Base-by-base conservation (phyloP, 257 asterid species). In the Gentiana macrophylla region DNA sequence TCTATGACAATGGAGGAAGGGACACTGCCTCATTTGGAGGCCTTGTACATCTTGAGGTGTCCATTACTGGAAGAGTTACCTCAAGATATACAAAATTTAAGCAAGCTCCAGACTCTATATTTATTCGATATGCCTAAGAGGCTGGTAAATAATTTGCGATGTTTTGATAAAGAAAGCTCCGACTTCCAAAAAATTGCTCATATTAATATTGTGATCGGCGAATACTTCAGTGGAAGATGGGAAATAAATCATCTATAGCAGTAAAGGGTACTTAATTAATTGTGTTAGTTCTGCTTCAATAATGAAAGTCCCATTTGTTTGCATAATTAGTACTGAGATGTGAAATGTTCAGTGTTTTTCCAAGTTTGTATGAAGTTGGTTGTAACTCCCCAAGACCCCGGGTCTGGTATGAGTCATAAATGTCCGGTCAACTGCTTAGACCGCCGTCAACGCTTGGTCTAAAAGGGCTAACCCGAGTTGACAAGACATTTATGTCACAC, bases 11-110 rank as follows among this genome's bases (percentile, higher is more conserved):
- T 72, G 37, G 74, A 56, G 48, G 36, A 61, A 1, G 67, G 48
- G 9, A 35, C 75, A 1, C 46, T 69, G 73, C 73, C 67, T 2
- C 36, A 9, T 50, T 70, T 74, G 11, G 9, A 58, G 9, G 1
- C 0, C 0, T 41, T 74, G 5, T 0, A 0, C 1, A n/a, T 74
- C n/a, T 3, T 3, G 24, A 41, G 5, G 1, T 68, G 72, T 35
- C n/a, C 6, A 33, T 37, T 46, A 12, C 2, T 72, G 45, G 57
- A 8, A 3, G 67, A 72, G 49, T 4, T 68, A 9, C 73, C 70
- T 0, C 1, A 1, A 1, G 76, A 65, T 33, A 13, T 61, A 3
- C 50, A 48, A 32, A 37, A 71, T 49, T 15, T 71, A 43, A 33
- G n/a, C 8, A 15, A 35, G 3, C 61, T 71, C 44, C 52, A 37